phyloP scores from a whole-genome alignment of 2,329 filamentous ascomycete species.

The Emericellopsis atlantica region DNA sequence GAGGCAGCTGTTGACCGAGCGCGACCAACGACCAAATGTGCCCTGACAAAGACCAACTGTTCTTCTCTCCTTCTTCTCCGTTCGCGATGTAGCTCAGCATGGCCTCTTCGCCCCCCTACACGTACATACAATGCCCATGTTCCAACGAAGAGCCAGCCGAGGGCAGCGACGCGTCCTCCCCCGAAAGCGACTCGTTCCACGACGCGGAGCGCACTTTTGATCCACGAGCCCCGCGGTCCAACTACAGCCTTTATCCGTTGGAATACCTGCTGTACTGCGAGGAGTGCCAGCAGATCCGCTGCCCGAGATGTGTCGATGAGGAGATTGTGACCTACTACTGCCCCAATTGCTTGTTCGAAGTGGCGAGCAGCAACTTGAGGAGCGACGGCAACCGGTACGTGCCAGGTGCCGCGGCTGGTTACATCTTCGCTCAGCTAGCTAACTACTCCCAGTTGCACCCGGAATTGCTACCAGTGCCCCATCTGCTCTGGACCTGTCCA shows the following conservation, averaged over 20 bases:
- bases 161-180: constrained; percentile 15
- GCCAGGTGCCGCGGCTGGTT: neutral
- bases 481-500: constrained; percentile 72
- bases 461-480: constrained; percentile 93
- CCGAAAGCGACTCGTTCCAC: constrained; percentile 22
- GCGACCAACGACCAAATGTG: too few relatives aligned
- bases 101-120: constrained; percentile 45
- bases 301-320: constrained; percentile 80
- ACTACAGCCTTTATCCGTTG: constrained; percentile 84
- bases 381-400: constrained; percentile 81
- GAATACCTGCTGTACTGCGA: constrained; percentile 94
- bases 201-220: constrained; percentile 76
- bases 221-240: constrained; percentile 70
- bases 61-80: neutral
- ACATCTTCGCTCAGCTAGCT: constrained; percentile 3
- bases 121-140: constrained; percentile 56
- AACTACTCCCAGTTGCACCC: constrained; percentile 54
- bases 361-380: constrained; percentile 83
- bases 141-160: constrained; percentile 30
- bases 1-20: too few relatives aligned
- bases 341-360: constrained; percentile 90
- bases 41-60: too few relatives aligned
- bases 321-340: constrained; percentile 95
- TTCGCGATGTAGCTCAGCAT: constrained; percentile 11
- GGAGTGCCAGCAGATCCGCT: constrained; percentile 93